phyloP scores from a whole-genome alignment of 1,284 basidiomycete species.

The Sporisorium graminicola region DNA sequence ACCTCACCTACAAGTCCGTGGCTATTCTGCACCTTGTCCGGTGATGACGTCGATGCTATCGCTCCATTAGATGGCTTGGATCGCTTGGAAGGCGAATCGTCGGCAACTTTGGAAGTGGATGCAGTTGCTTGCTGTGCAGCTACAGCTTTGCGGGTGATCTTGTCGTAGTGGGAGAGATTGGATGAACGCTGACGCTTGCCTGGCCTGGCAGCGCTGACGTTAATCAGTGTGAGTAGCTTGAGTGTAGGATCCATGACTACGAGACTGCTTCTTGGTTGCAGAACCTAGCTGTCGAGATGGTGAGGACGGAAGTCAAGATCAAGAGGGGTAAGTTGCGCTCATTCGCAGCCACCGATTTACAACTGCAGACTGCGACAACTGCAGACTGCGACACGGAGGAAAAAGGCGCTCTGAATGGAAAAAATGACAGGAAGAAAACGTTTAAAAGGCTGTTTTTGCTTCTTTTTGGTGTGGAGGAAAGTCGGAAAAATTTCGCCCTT shows the following conservation, averaged over 20 bases:
- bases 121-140: slow-evolving; percentile 45
- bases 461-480: slow-evolving; percentile 10
- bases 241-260: slow-evolving; percentile 54
- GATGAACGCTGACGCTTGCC: slow-evolving; percentile 71
- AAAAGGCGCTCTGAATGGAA: background rate
- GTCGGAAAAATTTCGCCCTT: slow-evolving; percentile 10
- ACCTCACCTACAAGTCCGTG: slow-evolving; percentile 34
- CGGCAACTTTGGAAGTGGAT: slow-evolving; percentile 24
- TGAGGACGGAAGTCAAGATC: slow-evolving; percentile 2
- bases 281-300: slow-evolving; percentile 2
- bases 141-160: slow-evolving; percentile 34
- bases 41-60: background rate
- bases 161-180: slow-evolving; percentile 45
- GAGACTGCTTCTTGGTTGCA: background rate
- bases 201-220: slow-evolving; percentile 81
- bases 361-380: slow-evolving; percentile 4
- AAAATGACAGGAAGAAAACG: slow-evolving; percentile 4
- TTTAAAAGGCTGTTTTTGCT: background rate
- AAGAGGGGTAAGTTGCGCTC: slow-evolving; percentile 1
- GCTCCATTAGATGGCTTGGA: slow-evolving; percentile 8
- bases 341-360: background rate
- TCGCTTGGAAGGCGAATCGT: slow-evolving; percentile 29
- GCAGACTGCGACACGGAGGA: background rate
- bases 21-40: slow-evolving; percentile 12
- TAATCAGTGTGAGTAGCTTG: slow-evolving; percentile 88